Evolutionary conservation across 352 stramenopile genomes (phyloP), one percentile per base, ranked within the genome.

Genomic region (Pythium rhizo-oryzae): DNA sequence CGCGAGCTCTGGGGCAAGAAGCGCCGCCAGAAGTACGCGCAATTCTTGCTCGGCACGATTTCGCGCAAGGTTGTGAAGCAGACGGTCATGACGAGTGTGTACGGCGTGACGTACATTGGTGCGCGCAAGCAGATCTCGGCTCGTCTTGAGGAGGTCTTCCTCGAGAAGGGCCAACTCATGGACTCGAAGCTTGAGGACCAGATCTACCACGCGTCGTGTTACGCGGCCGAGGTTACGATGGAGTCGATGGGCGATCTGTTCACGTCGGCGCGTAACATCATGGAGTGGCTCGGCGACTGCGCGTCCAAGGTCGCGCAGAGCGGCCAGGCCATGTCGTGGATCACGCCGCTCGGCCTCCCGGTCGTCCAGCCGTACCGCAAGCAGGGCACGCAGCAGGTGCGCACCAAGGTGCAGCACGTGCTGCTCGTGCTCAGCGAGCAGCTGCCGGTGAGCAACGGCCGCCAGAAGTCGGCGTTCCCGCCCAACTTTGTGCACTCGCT

Each of bases 11-110:
- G 60, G 57, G 47, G 50, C 18, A 64, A 71, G n/a, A 74, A 91
- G 84, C 76, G 82, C 70, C 79, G 74, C 35, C 87, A 91, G 54
- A 82, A 86, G 58, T 75, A 78, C 54, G 85, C 87, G 21, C 76
- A 86, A 24, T 91, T 95, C 44, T 59, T 95, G 43, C 65, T 91
- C 2, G 87, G 84, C 18, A 87, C 78, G 11, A 95, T 95, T 59
- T 92, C 81, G 65, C 89, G 97, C 33, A 98, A 99, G 78, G 96
- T 99, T 19, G 97, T 99, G 33, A 99, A 99, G 84, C 94, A 99
- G 79, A 99, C 98, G 47, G 98, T 99, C 1, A 99, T 99, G 98
- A 99, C 98, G 25, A 99, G 94, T 65, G 98, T 99, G 33, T 99
- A 99, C 70, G 98, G 98, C 62, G 98, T 99, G 25, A 99, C 98